Evolutionary conservation across 257 asterid species (phyloP), one percentile per base, ranked within the genome.

Genomic region (Rubia yunnanensis): DNA sequence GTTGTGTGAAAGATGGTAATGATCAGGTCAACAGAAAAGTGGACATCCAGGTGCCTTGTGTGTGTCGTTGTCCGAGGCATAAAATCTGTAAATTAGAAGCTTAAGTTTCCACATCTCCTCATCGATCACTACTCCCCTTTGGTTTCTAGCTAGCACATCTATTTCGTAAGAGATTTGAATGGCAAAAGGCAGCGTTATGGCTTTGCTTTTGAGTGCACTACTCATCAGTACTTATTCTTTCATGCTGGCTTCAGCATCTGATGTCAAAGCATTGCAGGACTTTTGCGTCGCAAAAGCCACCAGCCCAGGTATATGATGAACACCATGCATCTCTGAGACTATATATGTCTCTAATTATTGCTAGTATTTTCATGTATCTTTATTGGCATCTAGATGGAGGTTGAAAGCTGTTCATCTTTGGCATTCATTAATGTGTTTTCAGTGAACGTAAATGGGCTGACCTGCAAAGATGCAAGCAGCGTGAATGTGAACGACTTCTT

Each of bases 241-340:
- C 44, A 36, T 7, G 4, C n/a, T 32, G 17, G 23, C 70, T 11
- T 65, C 13, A 4, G 70, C 60, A 32, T 5, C 17, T 50, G 70
- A 65, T 50, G 22, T 48, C 5, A 5, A 2, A 5, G 23, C 23
- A 11, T 14, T 65, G 23, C 70, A 65, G 28, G 70, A 65, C 17
- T 65, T 50, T 24, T 65, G 70, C 14, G 70, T 50, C 8, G 70
- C 61, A 3, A 50, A 50, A 30, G 70, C 70, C 22, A 65, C 70
- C 0, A 31, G 61, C 23, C 32, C 61, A 65, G 70, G 70, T 50
- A 65, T 30, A 28, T 7, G 1, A 39, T 39, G n/a, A n/a, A n/a
- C n/a, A n/a, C n/a, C n/a, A n/a, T n/a, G n/a, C n/a, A n/a, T n/a
- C n/a, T n/a, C n/a, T n/a, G n/a, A n/a, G n/a, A n/a, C n/a, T n/a